Base-by-base conservation (phyloP, 768 basidiomycete genomes). In the Leucocoprinus sp. region DNA sequence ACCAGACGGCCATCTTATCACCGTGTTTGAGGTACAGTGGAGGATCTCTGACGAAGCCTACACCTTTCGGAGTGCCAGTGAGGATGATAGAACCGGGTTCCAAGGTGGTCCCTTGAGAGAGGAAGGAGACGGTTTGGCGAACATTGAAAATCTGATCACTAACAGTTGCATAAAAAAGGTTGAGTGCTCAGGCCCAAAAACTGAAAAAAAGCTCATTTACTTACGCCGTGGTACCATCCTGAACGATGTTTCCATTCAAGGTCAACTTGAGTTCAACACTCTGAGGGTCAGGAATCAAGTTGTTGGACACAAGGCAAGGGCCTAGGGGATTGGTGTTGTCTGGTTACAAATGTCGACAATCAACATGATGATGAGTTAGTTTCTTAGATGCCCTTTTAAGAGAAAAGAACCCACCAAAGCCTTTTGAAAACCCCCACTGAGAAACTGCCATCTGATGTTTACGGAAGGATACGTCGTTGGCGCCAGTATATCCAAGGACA, bases 361-460 rank as follows among this genome's bases (percentile, higher is more conserved):
- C n/a, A n/a, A n/a, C n/a, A n/a, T n/a, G n/a, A 23, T 1, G 15
- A 23, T 2, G 2, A 24, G n/a, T 43, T 18, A 42, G 29, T 14
- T 5, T 2, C 11, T 15, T 31, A 5, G 31, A 5, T 11, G 12
- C 5, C 2, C 9, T 17, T 35, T 17, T 9, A 14, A 18, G 8
- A 17, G 8, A 29, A 2, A 22, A 26, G n/a, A 33, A 54, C 72
- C 19, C 47, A 83, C 88, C 90, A 53, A 90, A 93, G 33, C 82
- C 73, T 62, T 93, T 93, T 21, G 87, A 89, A 63, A 89, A 92
- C 23, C 75, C 69, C 90, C 91, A 93, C 54, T 93, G 91, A 0
- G 83, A 82, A 8, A 82, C 80, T 3, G 78, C 76, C 64, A 85
- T 66, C 59, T 93, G 91, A 54, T 84, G 81, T 52, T 82, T 79